Evolutionary conservation across 495 filamentous ascomycete genomes (phyloP).

Genomic region (Neurospora sp.): DNA sequence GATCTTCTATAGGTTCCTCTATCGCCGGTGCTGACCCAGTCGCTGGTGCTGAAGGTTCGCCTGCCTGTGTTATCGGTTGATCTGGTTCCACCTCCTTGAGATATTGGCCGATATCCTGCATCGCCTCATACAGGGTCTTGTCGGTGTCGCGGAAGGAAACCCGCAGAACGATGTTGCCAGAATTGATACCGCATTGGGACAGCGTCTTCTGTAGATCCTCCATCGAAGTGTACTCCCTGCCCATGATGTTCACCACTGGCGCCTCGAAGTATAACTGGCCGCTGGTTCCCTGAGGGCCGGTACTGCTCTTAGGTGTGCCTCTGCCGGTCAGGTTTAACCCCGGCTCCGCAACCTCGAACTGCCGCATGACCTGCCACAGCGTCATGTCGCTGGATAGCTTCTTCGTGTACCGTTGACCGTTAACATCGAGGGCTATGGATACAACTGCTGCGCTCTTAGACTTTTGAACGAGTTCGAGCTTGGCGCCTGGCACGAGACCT

Average conservation of each 20-base stretch:
- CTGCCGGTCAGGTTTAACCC: conserved; percentile 71
- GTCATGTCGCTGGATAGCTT: conserved; percentile 78
- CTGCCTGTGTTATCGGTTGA: conserved; percentile 2
- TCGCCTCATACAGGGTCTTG: conserved; percentile 73
- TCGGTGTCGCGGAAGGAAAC: conserved; percentile 66
- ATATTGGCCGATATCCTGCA: conserved; percentile 65
- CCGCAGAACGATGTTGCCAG: conserved; percentile 66
- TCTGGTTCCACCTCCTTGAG: conserved; percentile 41
- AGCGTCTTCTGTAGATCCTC: conserved; percentile 78
- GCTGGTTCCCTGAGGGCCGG: conserved; percentile 41
- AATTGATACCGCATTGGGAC: conserved; percentile 76
- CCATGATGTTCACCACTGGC: conserved; percentile 73
- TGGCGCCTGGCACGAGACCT: conserved; percentile 75
- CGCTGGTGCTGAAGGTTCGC: background rate
- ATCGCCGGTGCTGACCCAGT: conserved; percentile 6
- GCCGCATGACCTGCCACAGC: conserved; percentile 77
- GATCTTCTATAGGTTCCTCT: conserved; percentile 14
- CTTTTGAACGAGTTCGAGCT: conserved; percentile 79
- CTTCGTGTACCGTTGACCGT: conserved; percentile 61
- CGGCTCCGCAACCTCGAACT: conserved; percentile 64
- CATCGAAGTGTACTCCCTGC: conserved; percentile 63
- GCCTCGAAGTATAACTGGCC: conserved; percentile 80
- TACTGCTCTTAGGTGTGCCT: conserved; percentile 49
- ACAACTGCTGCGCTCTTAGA: conserved; percentile 76
- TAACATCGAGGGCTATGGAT: conserved; percentile 74